Evolutionary conservation across 1,139 yeast genomes (phyloP).

Genomic region (Scheffersomyces stambukii): DNA sequence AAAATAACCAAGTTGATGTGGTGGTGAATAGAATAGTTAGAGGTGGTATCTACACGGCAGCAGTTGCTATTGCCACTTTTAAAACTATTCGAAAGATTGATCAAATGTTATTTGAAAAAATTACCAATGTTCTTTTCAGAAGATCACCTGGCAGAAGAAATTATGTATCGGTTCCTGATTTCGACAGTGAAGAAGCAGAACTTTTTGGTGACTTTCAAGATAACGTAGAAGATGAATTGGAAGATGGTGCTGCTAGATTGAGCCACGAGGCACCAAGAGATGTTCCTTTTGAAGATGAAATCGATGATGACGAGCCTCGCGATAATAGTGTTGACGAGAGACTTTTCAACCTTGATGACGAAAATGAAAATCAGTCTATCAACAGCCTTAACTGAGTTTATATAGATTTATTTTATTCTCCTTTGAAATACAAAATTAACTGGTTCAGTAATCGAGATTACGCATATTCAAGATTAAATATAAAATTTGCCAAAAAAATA

Average conservation of each 20-base stretch:
- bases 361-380: conserved; percentile 25
- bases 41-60: conserved; percentile 54
- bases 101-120: conserved; percentile 29
- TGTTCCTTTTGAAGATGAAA: conserved; percentile 11
- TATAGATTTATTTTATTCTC: not conserved
- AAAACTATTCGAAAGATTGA: conserved; percentile 36
- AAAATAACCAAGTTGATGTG: conserved; percentile 60
- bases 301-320: conserved; percentile 2
- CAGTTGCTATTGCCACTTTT: conserved; percentile 39
- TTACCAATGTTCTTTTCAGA: conserved; percentile 32
- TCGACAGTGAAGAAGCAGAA: conserved; percentile 48
- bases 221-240: conserved; percentile 46
- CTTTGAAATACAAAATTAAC: not conserved
- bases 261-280: conserved; percentile 14
- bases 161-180: conserved; percentile 41
- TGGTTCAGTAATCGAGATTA: not conserved
- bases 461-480: no score
- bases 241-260: conserved; percentile 23
- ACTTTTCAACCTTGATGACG: conserved; percentile 37
- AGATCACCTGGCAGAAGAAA: conserved; percentile 40
- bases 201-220: conserved; percentile 47
- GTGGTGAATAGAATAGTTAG: conserved; percentile 59
- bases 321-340: no score
- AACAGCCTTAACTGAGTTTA: not conserved
- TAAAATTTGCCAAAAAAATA: no score